Base-by-base conservation (phyloP, 2,329 filamentous ascomycete genomes). In the Dactylellina parvicollis region DNA sequence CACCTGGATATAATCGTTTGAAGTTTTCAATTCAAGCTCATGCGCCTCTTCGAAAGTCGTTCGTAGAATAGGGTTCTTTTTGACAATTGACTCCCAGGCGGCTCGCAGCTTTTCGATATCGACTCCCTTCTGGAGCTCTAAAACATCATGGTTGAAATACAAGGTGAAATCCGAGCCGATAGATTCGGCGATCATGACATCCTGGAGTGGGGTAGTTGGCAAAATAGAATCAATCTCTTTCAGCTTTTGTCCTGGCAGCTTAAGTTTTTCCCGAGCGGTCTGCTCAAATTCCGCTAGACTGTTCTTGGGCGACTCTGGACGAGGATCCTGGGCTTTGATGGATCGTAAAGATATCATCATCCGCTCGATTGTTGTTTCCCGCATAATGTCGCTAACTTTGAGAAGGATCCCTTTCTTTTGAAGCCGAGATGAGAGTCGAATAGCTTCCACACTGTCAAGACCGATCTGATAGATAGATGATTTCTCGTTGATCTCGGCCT, bases 371-470 rank as follows among this genome's bases (percentile, higher is more conserved):
- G 86, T 92, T 56, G 90, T 87, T 2, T 84, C 84, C 57, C 86
- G 88, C 84, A 96, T 90, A 20, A 97, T 88, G n/a, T 85, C 83
- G 76, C 91, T 91, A n/a, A 93, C 87, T 0, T 89, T 82, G 9
- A 96, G 79, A 0, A 82, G 79, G 18, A 95, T 81, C 0, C 85
- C 85, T 3, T 81, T 80, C 46, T 84, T 86, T 75, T 86, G 90
- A 1, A 96, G 83, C 59, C 88, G 85, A 0, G 92, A 88, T 0
- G 91, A 90, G 0, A 97, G 82, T 77, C 92, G 96, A 79, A 97
- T 94, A 1, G 90, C 86, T 80, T 97, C 93, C 67, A 97, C 96
- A 78, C 93, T 96, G 82, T 97, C 94, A 4, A 97, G 84, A 0
- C 93, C 93, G 30, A 97, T 84, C 76, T 94, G 88, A 38, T 96